Percentiles rank a stretch among this genome's conserved stretches.
Evolutionary conservation across 2,329 filamentous ascomycete species (phyloP).

Genomic region (Bertia moriformis): DNA sequence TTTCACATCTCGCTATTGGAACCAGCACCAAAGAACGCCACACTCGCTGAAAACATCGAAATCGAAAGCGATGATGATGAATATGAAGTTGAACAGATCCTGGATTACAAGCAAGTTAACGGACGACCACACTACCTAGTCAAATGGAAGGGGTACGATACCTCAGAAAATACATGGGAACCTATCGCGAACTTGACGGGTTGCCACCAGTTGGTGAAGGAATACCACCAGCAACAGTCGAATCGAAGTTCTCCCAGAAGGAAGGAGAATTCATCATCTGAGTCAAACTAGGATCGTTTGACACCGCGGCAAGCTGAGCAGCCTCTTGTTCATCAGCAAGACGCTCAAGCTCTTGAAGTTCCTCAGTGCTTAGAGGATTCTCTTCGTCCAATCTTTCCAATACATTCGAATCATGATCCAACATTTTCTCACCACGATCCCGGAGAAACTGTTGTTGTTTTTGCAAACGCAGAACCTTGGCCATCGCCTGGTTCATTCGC

Average conservation of each 20-base stretch:
- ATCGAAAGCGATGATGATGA: neutral
- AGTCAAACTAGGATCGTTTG: neutral
- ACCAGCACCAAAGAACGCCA: constrained; percentile 1
- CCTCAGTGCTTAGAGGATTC: neutral
- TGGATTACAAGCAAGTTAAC: neutral
- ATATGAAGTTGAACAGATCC: neutral
- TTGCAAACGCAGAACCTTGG: neutral
- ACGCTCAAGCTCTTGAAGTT: neutral
- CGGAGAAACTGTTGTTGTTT: neutral
- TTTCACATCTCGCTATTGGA: constrained; percentile 4
- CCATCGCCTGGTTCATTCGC: no score
- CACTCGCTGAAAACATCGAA: neutral
- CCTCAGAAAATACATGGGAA: constrained; percentile 1
- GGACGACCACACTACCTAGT: neutral
- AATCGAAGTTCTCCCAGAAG: no score
- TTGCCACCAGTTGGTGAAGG: neutral
- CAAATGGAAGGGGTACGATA: constrained; percentile 1
- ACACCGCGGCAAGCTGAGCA: neutral
- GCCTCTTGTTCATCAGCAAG: neutral
- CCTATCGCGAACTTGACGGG: neutral
- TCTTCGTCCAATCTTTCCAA: neutral
- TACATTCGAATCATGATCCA: neutral
- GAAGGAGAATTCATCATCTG: neutral
- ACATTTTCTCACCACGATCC: neutral
- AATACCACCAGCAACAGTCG: no score